Percentiles rank a stretch among this genome's conserved stretches.
phyloP scores from a whole-genome alignment of 331 rosid genomes.

The Saraca asoca region DNA sequence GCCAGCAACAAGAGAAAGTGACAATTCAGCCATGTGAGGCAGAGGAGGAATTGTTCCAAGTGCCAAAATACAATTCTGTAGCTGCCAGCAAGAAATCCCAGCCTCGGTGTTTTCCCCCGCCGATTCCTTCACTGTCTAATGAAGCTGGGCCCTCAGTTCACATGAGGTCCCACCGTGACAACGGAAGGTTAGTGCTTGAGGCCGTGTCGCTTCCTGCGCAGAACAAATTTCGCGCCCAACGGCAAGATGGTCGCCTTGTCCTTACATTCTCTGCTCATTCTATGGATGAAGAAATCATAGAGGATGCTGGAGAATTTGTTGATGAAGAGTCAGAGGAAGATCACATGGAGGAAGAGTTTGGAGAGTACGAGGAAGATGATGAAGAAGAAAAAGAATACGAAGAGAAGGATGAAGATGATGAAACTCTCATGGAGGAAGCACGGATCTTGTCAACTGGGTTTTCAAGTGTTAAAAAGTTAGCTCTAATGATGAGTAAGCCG shows the following conservation, averaged over 20 bases:
- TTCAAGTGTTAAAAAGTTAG: constrained; percentile 46
- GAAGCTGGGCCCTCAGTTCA: constrained; percentile 53
- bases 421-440: constrained; percentile 33
- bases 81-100: constrained; percentile 37
- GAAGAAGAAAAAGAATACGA: constrained; percentile 24
- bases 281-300: constrained; percentile 16
- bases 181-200: constrained; percentile 72
- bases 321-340: constrained; percentile 20
- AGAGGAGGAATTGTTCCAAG: constrained; percentile 21
- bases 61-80: constrained; percentile 29
- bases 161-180: constrained; percentile 64
- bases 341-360: constrained; percentile 37
- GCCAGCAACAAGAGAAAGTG: constrained; percentile 1
- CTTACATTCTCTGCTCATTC: constrained; percentile 50
- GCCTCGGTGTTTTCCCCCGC: constrained; percentile 72
- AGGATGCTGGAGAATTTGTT: not conserved
- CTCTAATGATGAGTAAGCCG: constrained; percentile 53
- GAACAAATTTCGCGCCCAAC: constrained; percentile 58
- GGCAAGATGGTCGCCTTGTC: constrained; percentile 79
- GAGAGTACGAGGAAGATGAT: not conserved
- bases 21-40: not conserved
- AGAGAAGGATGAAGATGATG: constrained; percentile 4
- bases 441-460: constrained; percentile 43
- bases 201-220: constrained; percentile 55
- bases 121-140: constrained; percentile 60